phyloP scores from a whole-genome alignment of 169 alveolate genomes.

The Ichthyophthirius multifiliis region DNA sequence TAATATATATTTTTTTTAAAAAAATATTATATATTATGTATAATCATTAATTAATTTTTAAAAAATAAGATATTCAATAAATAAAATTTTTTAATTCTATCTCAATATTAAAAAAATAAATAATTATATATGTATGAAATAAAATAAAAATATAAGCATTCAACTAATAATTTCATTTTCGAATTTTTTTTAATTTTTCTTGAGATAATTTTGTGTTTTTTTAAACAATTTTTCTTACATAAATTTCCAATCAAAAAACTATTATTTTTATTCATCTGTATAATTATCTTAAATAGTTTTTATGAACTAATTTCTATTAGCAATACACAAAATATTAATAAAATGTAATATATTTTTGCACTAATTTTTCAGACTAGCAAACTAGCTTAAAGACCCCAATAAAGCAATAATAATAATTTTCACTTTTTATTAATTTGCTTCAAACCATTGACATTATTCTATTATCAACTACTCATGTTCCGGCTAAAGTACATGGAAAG shows the following conservation, averaged over 20 bases:
- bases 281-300: neutral
- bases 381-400: neutral
- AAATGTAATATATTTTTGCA: neutral
- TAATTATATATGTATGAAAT: too few species aligned
- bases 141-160: too few species aligned
- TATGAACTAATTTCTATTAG: neutral
- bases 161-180: too few species aligned
- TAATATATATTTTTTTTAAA: too few species aligned
- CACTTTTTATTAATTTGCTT: neutral
- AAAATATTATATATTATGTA: too few species aligned
- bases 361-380: neutral
- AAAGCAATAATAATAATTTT: neutral
- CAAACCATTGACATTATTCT: neutral
- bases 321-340: neutral
- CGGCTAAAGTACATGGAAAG: neutral
- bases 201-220: neutral
- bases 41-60: too few species aligned
- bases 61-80: too few species aligned
- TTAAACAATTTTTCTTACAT: neutral
- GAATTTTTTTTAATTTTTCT: neutral
- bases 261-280: neutral
- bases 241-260: neutral
- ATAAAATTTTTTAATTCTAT: too few species aligned
- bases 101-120: too few species aligned
- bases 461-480: neutral